phyloP scores from a whole-genome alignment of 2,329 filamentous ascomycete genomes.

The Colletotrichum sansevieriae region DNA sequence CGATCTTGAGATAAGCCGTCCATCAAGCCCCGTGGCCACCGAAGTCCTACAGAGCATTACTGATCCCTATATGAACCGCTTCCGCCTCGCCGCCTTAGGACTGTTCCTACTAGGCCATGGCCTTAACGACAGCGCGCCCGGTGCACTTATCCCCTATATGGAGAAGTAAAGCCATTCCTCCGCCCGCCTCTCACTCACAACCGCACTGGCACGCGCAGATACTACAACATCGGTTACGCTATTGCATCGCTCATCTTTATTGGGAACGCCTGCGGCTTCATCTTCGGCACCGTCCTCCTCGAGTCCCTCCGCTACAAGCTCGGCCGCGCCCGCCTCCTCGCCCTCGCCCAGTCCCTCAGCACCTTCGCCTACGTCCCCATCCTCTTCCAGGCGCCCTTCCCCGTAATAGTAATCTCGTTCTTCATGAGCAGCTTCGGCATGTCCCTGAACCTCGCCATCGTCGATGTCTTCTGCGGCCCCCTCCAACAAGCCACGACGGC shows the following conservation, averaged over 20 bases:
- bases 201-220: too few relatives aligned
- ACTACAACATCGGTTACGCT: too few relatives aligned
- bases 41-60: constrained; percentile 69
- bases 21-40: constrained; percentile 60
- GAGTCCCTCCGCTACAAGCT: too few relatives aligned
- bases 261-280: too few relatives aligned
- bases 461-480: constrained; percentile 70
- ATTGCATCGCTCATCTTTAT: too few relatives aligned
- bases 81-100: constrained; percentile 73
- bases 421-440: constrained; percentile 74
- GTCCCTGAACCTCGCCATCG: constrained; percentile 68
- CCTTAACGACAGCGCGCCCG: constrained; percentile 80
- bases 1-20: constrained; percentile 67
- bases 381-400: constrained; percentile 77
- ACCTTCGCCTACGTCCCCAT: constrained; percentile 74
- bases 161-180: constrained; percentile 62
- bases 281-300: too few relatives aligned
- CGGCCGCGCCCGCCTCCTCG: constrained; percentile 72
- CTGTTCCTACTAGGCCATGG: constrained; percentile 77
- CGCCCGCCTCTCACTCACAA: constrained; percentile 70
- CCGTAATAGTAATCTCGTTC: constrained; percentile 75
- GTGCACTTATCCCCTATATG: constrained; percentile 85
- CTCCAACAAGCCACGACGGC: constrained; percentile 66
- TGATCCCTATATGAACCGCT: constrained; percentile 77
- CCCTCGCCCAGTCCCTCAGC: constrained; percentile 69